These are phyloP conservation scores for Arabidopsis thaliana DNA, from an alignment of 345 rosid species.

Conservation along the genomic window DNA sequence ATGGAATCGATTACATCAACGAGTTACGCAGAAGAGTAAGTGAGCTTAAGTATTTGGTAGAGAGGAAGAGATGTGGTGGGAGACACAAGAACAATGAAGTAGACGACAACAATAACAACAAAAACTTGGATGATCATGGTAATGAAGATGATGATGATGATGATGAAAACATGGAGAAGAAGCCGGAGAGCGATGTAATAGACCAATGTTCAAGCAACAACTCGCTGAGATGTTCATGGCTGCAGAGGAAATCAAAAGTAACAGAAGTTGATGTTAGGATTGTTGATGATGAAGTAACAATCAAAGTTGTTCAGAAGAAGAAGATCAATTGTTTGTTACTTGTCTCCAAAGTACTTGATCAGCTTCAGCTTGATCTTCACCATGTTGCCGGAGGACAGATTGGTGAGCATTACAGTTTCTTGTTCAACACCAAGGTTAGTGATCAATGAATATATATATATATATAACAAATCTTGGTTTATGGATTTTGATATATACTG, in stretches of 20 bases:
- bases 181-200: slow-evolving; percentile 49
- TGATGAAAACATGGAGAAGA: slow-evolving; percentile 52
- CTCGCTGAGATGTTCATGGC: slow-evolving; percentile 81
- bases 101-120: slow-evolving; percentile 46
- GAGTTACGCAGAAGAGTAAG: slow-evolving; percentile 70
- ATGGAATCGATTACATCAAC: slow-evolving; percentile 76
- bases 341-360: slow-evolving; percentile 77
- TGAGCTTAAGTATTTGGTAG: slow-evolving; percentile 79
- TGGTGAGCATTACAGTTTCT: slow-evolving; percentile 79
- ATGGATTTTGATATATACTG: neutral
- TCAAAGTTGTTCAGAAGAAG: slow-evolving; percentile 81
- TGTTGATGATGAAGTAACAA: slow-evolving; percentile 82
- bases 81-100: slow-evolving; percentile 55
- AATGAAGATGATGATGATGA: slow-evolving; percentile 41
- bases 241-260: slow-evolving; percentile 84
- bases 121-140: slow-evolving; percentile 14
- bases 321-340: slow-evolving; percentile 76
- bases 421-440: slow-evolving; percentile 81
- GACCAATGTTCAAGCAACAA: slow-evolving; percentile 57
- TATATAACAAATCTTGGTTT: neutral
- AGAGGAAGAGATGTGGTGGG: slow-evolving; percentile 73
- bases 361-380: slow-evolving; percentile 79
- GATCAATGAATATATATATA: neutral
- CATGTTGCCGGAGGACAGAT: slow-evolving; percentile 91
- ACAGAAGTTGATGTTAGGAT: slow-evolving; percentile 89